These are phyloP conservation scores for Pleurostoma richardsiae DNA, from an alignment of 2,329 filamentous ascomycete genomes.

Conservation along the genomic window DNA sequence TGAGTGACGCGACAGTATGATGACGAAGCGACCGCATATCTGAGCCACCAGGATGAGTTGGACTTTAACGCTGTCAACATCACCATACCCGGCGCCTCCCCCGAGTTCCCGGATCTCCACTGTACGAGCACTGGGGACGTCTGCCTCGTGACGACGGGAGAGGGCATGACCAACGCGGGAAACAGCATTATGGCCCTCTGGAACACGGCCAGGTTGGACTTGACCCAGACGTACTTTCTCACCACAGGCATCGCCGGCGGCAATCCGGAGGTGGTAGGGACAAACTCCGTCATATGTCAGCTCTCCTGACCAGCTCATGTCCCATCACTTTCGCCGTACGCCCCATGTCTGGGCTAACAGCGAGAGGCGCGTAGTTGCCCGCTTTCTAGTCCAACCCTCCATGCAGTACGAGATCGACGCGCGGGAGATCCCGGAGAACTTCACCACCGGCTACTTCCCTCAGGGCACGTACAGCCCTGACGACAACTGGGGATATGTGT, in stretches of 20 bases:
- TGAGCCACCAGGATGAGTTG: not conserved
- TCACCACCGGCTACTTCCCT: conserved; percentile 15
- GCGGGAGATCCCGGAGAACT: conserved; percentile 11
- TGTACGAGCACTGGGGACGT: conserved; percentile 2
- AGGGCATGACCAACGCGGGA: conserved; percentile 3
- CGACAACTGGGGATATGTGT: conserved; percentile 27
- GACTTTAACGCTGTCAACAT: not conserved
- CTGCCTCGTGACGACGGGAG: conserved; percentile 1
- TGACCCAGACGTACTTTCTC: conserved; percentile 16
- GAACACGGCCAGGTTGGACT: conserved; percentile 12
- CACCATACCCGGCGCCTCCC: not conserved
- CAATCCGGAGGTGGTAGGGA: conserved; percentile 14
- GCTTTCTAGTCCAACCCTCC: conserved; percentile 15
- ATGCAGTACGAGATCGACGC: conserved; percentile 16
- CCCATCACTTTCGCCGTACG: too few relatives aligned
- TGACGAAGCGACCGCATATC: not conserved
- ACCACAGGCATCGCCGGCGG: conserved; percentile 20
- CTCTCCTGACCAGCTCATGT: not conserved
- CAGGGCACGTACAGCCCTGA: conserved; percentile 12
- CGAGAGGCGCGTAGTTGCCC: conserved; percentile 5
- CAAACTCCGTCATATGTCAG: conserved; percentile 12
- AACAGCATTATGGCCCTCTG: conserved; percentile 9
- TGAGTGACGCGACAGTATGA: not conserved
- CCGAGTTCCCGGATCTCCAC: conserved; percentile 5
- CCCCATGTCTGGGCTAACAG: too few relatives aligned